Percentiles rank a stretch among this genome's conserved stretches.
phyloP scores from a whole-genome alignment of 2,329 filamentous ascomycete genomes.

The Cladosporium sp. region DNA sequence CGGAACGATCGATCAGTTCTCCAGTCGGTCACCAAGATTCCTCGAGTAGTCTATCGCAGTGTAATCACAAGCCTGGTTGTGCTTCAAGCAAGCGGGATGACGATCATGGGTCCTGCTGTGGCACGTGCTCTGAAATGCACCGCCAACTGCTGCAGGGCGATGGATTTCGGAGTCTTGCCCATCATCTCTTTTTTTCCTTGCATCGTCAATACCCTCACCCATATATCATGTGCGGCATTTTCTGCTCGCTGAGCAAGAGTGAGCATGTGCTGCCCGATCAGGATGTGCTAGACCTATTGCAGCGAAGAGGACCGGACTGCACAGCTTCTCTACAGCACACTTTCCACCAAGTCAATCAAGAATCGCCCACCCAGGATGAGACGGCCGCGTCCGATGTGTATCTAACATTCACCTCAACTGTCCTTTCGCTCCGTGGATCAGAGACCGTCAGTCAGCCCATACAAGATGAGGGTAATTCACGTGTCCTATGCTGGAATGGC shows the following conservation, averaged over 20 bases:
- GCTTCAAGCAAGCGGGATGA: constrained; percentile 8
- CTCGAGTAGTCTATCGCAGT: background rate
- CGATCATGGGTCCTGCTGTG: background rate
- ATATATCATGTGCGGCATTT: constrained; percentile 33
- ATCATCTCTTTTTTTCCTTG: background rate
- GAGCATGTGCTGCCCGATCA: constrained; percentile 19
- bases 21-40: background rate
- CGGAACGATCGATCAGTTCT: background rate
- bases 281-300: constrained; percentile 21
- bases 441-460: constrained; percentile 70
- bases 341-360: background rate
- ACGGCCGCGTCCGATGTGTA: constrained; percentile 28
- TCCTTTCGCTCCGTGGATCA: constrained; percentile 81
- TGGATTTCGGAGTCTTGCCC: background rate
- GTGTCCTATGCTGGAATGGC: constrained; percentile 91
- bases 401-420: constrained; percentile 71
- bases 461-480: constrained; percentile 50
- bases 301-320: constrained; percentile 29
- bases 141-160: background rate
- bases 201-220: background rate
- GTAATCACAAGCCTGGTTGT: constrained; percentile 3
- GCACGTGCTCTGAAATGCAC: constrained; percentile 1
- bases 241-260: constrained; percentile 27
- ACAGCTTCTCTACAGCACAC: constrained; percentile 6
- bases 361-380: constrained; percentile 1